A percentile compares a stretch with the other conserved stretches of the same genome.
Conservation (phyloP, 495 filamentous ascomycete species). For the Physcia stellaris region DNA sequence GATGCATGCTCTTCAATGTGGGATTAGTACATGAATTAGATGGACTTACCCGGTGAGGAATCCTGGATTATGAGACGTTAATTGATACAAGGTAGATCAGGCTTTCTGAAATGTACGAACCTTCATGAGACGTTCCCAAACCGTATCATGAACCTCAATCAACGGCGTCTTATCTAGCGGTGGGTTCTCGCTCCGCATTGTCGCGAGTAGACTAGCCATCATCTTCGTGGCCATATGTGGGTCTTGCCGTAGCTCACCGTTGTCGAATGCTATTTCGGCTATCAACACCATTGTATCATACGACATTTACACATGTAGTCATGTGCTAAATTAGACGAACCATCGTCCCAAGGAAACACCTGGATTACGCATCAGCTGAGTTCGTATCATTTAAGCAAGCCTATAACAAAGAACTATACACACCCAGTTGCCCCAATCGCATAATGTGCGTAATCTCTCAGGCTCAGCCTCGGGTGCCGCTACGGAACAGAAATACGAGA, state of each 20-base stretch:
- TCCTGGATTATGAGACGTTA: background rate
- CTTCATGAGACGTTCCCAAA: slow-evolving; percentile 14
- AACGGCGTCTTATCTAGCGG: slow-evolving; percentile 7
- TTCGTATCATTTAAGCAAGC: background rate
- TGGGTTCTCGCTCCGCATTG: too few species aligned
- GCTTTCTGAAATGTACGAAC: slow-evolving; percentile 3
- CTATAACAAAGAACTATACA: background rate
- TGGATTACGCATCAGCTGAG: slow-evolving; percentile 4
- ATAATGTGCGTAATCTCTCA: slow-evolving; percentile 16
- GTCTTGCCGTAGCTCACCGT: slow-evolving; percentile 9
- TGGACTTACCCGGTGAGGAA: background rate
- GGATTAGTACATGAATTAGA: too few species aligned
- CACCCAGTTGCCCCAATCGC: slow-evolving; percentile 26
- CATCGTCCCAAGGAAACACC: slow-evolving; percentile 21
- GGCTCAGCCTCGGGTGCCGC: slow-evolving; percentile 13
- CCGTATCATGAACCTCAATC: slow-evolving; percentile 11
- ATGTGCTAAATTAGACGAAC: slow-evolving; percentile 4
- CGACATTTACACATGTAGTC: slow-evolving; percentile 4
- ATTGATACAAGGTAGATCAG: background rate
- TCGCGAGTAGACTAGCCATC: too few species aligned
- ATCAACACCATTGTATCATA: slow-evolving; percentile 21
- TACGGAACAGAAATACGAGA: slow-evolving; percentile 17
- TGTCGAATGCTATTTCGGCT: slow-evolving; percentile 15
- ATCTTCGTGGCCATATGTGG: background rate
- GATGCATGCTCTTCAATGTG: too few species aligned